Base-by-base conservation (phyloP, 2,329 filamentous ascomycete species). In the Ascocoryne sarcoides region DNA sequence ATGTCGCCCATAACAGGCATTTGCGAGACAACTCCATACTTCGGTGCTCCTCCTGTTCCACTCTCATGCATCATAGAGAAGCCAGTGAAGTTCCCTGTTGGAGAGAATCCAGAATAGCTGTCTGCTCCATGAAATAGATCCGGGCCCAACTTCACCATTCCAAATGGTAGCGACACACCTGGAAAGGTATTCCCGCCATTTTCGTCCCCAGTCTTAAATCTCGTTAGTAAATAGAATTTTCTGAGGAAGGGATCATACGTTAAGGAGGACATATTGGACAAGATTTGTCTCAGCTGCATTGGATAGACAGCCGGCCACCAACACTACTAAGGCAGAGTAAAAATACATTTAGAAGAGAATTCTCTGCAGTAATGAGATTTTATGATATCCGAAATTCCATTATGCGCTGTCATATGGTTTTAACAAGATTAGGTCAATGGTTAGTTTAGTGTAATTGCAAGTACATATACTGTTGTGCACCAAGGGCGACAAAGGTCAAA, bases 71-170 rank as follows among this genome's bases (percentile, higher is more conserved):
- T 43, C 8, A 39, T n/a, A 32, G 36, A 39, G 18, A 43, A 43
- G 1, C 31, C 40, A 7, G 40, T 43, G 12, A 43, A 20, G 30
- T 43, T 43, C 15, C 40, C 40, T 10, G 35, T 35, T 5, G 40
- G 40, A 26, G 63, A 62, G 47, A 70, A 73, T 26, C 72, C 72
- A 2, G 71, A 75, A 50, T 75, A 75, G 26, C 62, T 62, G 47
- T 74, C 69, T 5, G 39, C 35, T 20, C 46, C 47, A 29, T 26
- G 37, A 23, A 39, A 46, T 8, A 45, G 19, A 43, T 52, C 50
- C 10, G 48, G 37, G 10, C 46, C 50, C 14, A 52, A 23, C 28
- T 49, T 52, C 5, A 49, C 48, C 29, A 47, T 45, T 14, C 46
- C 50, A 40, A 51, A 51, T 12, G 50, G 50, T 2, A 48, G 31